Evolutionary conservation across 768 basidiomycete genomes (phyloP), one percentile per base, ranked within the genome.

Genomic region (Leccinum uliginosum): DNA sequence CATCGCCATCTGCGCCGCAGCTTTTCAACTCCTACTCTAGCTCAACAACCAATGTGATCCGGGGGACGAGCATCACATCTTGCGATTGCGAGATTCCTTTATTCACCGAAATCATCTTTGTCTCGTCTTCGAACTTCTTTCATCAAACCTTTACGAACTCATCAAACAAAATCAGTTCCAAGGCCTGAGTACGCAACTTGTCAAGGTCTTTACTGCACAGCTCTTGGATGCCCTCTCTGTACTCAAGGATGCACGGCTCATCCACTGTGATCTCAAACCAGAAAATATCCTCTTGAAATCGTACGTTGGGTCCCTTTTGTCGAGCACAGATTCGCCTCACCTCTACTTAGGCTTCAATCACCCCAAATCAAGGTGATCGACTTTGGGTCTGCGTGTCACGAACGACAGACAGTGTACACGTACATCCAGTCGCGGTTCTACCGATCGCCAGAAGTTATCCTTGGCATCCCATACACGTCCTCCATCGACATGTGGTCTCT

Each of bases 111-210:
- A 82, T 62, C 97, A 99, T 73, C 80, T 99, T 46, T 99, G 97
- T 73, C 89, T 99, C 62, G 96, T 98, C 53, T 98, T 98, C 67
- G 96, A 99, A 73, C 82, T 98, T 49, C 82, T 99, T 10, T 95
- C 93, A 7, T 97, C 93, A 30, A 99, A 99, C 67, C 80, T 99
- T 55, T 99, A 98, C 77, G 97, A 99, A 73, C 83, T 99, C 68
- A 98, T 99, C 83, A 99, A 99, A 78, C 97, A 99, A 76, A 99
- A 99, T 73, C 93, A 95, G 70, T 99, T 98, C 80, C 91, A 97
- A 72, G 97, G 97, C 2, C 77, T 99, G 46, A 92, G 89, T 73
- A 96, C 94, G 6, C 92, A 95, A 68, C 87, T 99, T 50, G 97
- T 99, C 68, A 96, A 98, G 69, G 97, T 99, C 46, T 99, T 99